A percentile compares a stretch with the other conserved stretches of the same genome.
Conservation (phyloP, 2,329 filamentous ascomycete genomes). For the Aspergillus felis region DNA sequence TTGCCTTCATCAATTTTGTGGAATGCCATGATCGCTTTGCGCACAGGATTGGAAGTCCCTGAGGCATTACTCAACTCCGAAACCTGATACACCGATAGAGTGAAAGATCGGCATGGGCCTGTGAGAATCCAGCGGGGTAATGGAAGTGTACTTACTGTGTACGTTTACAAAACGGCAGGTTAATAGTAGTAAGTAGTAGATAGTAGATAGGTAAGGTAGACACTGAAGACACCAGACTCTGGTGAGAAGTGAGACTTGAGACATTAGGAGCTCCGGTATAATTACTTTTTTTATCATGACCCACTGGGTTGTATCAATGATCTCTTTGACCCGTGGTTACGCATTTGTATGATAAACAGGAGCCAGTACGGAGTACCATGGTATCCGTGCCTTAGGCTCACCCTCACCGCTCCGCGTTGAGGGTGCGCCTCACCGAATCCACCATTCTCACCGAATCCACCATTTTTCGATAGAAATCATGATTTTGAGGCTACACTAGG, state of each 20-base stretch:
- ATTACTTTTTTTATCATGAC: conserved; percentile 8
- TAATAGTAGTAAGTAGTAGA: no score
- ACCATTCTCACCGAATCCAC: no score
- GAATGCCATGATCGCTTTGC: not conserved
- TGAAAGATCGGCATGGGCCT: not conserved
- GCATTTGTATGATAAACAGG: not conserved
- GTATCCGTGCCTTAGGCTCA: no score
- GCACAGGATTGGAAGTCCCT: not conserved
- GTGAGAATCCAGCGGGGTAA: not conserved
- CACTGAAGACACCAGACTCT: not conserved
- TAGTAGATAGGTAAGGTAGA: not conserved
- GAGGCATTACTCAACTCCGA: not conserved
- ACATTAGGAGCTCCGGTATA: not conserved
- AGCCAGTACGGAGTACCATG: not conserved
- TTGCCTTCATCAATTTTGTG: not conserved
- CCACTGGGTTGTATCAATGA: conserved; percentile 17
- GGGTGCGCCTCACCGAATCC: no score
- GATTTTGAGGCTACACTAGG: no score
- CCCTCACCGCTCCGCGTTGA: no score
- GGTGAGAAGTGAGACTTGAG: not conserved
- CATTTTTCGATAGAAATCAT: no score
- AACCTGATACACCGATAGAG: not conserved
- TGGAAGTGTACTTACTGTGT: not conserved
- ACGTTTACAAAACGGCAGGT: no score
- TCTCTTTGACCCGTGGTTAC: conserved; percentile 13